A percentile compares a stretch with the other conserved stretches of the same genome.
Evolutionary conservation across 1,284 basidiomycete genomes (phyloP).

Genomic region (Cystobasidium sp.): DNA sequence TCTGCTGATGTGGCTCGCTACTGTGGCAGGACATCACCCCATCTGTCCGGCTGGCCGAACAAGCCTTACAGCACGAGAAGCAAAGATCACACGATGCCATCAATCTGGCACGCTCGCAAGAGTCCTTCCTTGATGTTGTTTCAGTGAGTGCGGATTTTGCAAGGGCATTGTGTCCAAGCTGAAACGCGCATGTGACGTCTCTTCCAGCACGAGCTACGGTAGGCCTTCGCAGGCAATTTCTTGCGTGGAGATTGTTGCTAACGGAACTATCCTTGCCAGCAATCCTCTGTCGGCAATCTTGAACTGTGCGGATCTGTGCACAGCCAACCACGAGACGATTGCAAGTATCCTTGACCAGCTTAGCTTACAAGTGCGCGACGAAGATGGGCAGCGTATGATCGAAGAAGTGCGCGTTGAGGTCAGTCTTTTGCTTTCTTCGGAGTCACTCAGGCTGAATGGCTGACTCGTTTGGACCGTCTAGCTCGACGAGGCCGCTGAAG

Average conservation of each 20-base stretch:
- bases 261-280: background rate
- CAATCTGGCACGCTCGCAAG: slow-evolving; percentile 35
- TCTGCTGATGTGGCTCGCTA: background rate
- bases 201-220: slow-evolving; percentile 30
- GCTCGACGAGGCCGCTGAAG: slow-evolving; percentile 37
- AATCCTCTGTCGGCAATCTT: slow-evolving; percentile 34
- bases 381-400: slow-evolving; percentile 6
- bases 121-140: slow-evolving; percentile 37
- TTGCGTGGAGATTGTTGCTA: background rate
- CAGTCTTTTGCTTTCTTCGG: background rate
- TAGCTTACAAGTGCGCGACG: background rate
- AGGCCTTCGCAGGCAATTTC: background rate
- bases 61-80: slow-evolving; percentile 29
- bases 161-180: too few species aligned
- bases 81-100: slow-evolving; percentile 32
- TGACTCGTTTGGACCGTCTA: background rate
- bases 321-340: slow-evolving; percentile 28
- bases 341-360: slow-evolving; percentile 22
- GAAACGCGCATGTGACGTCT: too few species aligned
- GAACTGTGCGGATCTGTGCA: slow-evolving; percentile 33
- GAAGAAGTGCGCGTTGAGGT: slow-evolving; percentile 22
- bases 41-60: slow-evolving; percentile 18
- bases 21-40: slow-evolving; percentile 29
- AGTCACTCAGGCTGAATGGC: background rate
- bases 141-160: slow-evolving; percentile 7